These are phyloP conservation scores for Mallotus japonicus DNA, from an alignment of 441 rosid species.

Conservation along the genomic window DNA sequence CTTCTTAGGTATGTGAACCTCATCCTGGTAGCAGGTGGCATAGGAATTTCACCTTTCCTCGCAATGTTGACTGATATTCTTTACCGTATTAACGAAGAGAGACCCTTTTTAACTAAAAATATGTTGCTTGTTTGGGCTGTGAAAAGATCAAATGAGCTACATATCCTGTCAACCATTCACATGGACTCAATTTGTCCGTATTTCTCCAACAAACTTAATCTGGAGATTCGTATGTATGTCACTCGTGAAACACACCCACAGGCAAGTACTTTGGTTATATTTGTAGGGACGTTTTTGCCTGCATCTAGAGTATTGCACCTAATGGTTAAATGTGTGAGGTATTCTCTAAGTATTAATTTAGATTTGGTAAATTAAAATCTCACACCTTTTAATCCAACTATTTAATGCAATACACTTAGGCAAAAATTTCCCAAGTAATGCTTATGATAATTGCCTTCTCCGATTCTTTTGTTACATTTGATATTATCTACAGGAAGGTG, in stretches of 20 bases:
- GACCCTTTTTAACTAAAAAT: slow-evolving; percentile 63
- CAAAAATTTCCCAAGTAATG: no score
- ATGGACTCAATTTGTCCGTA: slow-evolving; percentile 55
- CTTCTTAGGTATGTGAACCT: slow-evolving; percentile 71
- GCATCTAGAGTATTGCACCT: no score
- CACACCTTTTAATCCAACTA: no score
- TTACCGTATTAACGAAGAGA: slow-evolving; percentile 60
- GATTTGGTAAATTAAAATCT: no score
- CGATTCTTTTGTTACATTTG: not conserved
- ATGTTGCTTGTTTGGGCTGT: slow-evolving; percentile 74
- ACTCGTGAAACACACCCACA: slow-evolving; percentile 71
- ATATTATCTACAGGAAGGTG: slow-evolving; percentile 57
- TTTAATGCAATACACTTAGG: no score
- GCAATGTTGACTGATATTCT: slow-evolving; percentile 74
- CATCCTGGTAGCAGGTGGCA: slow-evolving; percentile 83
- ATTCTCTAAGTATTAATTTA: no score
- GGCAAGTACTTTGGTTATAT: no score
- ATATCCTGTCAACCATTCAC: slow-evolving; percentile 57
- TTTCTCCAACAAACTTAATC: slow-evolving; percentile 44
- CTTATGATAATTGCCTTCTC: no score
- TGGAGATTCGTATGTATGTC: slow-evolving; percentile 58
- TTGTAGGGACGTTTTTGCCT: no score
- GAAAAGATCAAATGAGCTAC: slow-evolving; percentile 67
- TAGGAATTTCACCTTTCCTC: slow-evolving; percentile 84
- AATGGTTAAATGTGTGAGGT: no score